phyloP scores from a whole-genome alignment of 495 filamentous ascomycete species.

The Hypomontagnella submonticulosa region DNA sequence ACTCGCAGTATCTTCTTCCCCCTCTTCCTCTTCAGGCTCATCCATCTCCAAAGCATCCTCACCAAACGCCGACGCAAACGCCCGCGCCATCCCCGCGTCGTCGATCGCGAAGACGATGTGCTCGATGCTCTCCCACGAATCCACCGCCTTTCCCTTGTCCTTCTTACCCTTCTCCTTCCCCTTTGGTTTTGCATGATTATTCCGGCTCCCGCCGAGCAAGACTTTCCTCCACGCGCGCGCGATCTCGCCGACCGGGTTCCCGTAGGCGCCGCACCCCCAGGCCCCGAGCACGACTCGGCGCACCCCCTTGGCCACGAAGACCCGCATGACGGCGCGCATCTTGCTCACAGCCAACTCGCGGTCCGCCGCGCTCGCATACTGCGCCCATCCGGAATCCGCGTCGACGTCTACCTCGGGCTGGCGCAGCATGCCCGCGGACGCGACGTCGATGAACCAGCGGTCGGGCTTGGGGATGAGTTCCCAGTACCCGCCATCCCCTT shows the following conservation, averaged over 20 bases:
- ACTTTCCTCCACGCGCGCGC: constrained; percentile 68
- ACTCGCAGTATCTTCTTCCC: neutral
- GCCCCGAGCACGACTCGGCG: constrained; percentile 70
- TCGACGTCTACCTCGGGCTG: constrained; percentile 55
- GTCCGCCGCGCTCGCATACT: constrained; percentile 54
- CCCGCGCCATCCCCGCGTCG: constrained; percentile 45
- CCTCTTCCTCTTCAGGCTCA: constrained; percentile 12
- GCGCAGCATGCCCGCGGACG: constrained; percentile 66
- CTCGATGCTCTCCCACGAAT: constrained; percentile 54
- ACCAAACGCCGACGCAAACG: constrained; percentile 60
- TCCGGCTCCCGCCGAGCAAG: constrained; percentile 54
- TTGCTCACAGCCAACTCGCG: constrained; percentile 65
- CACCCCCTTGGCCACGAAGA: constrained; percentile 63
- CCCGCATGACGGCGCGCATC: constrained; percentile 68
- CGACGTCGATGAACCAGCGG: constrained; percentile 64
- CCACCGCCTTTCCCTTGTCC: constrained; percentile 34
- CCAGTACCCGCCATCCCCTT: neutral
- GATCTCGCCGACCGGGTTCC: constrained; percentile 71
- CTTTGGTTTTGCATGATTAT: neutral
- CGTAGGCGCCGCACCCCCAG: constrained; percentile 74
- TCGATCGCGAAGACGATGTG: constrained; percentile 62
- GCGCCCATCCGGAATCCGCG: constrained; percentile 29
- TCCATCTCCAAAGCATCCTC: constrained; percentile 49
- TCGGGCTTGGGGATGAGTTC: constrained; percentile 47
- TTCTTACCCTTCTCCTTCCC: neutral